Conservation (phyloP, 805 yeast genomes). For the Myxozyma lipomycoides region DNA sequence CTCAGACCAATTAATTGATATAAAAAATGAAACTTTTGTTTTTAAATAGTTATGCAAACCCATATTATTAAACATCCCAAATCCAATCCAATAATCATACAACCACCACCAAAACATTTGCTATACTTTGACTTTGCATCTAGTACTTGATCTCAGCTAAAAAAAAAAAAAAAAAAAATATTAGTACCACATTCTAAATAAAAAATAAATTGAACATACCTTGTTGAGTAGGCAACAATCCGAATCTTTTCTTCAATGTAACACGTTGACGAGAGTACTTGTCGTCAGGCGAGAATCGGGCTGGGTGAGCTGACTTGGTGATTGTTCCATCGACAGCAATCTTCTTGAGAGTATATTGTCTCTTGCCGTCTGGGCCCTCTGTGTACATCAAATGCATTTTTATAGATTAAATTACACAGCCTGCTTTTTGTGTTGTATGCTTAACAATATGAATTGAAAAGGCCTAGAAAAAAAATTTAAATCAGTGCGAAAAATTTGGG, state of each 20-base stretch:
- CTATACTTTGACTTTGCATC: not conserved
- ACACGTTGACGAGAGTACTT: constrained; percentile 99
- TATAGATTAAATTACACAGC: constrained; percentile 1
- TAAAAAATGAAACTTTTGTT: not conserved
- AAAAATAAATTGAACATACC: constrained; percentile 22
- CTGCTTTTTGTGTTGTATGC: not conserved
- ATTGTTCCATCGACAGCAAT: constrained; percentile 79
- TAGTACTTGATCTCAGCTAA: constrained; percentile 10
- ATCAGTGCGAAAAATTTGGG: not conserved
- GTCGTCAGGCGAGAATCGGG: constrained; percentile 99
- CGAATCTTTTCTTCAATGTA: constrained; percentile 90
- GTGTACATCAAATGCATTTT: constrained; percentile 99
- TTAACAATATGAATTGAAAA: too few species aligned
- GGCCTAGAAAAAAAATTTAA: not conserved
- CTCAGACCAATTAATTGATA: not conserved
- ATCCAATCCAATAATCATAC: not conserved
- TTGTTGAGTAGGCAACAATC: constrained; percentile 80
- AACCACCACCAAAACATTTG: not conserved
- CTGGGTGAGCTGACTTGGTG: constrained; percentile 99
- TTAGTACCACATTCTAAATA: not conserved
- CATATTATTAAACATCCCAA: not conserved
- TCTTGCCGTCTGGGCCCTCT: constrained; percentile 87
- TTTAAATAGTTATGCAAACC: not conserved
- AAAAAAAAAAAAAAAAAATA: constrained; percentile 4
- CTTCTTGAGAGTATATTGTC: constrained; percentile 89